Conservation (phyloP, 345 rosid species). For the Sonneratia alba region DNA sequence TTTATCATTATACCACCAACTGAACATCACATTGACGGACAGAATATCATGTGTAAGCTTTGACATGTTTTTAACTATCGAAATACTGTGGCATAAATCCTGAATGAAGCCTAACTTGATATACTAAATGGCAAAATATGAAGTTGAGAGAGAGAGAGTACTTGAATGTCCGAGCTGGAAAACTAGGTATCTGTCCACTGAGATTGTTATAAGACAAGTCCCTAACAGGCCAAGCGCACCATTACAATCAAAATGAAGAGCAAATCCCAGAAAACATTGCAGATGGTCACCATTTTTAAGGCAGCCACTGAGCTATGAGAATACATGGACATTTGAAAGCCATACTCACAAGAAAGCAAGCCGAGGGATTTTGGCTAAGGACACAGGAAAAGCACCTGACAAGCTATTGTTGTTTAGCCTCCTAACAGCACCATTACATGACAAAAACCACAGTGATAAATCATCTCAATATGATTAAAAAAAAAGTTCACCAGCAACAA, state of each 20-base stretch:
- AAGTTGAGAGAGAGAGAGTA: conserved; percentile 17
- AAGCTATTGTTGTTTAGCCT: conserved; percentile 92
- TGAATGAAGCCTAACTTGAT: background rate
- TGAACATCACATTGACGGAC: too few species aligned
- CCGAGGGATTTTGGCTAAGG: conserved; percentile 57
- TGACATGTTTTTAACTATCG: background rate
- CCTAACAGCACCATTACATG: conserved; percentile 23
- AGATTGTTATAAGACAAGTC: conserved; percentile 93
- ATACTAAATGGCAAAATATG: conserved; percentile 2
- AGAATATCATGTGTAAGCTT: too few species aligned
- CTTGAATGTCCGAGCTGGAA: conserved; percentile 77
- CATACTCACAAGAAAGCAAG: conserved; percentile 85
- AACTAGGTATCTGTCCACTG: conserved; percentile 73
- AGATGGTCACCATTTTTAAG: conserved; percentile 16
- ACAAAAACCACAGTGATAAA: conserved; percentile 10
- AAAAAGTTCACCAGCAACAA: background rate
- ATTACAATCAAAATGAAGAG: conserved; percentile 9
- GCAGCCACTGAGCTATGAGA: conserved; percentile 7
- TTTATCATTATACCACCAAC: background rate
- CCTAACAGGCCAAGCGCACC: conserved; percentile 29
- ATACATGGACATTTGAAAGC: conserved; percentile 6
- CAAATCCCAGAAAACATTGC: conserved; percentile 4
- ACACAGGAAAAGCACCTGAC: conserved; percentile 69
- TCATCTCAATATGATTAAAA: background rate
- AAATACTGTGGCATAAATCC: background rate